These are phyloP conservation scores for Epithemia pelagica DNA, from an alignment of 108 stramenopile genomes.

Conservation along the genomic window DNA sequence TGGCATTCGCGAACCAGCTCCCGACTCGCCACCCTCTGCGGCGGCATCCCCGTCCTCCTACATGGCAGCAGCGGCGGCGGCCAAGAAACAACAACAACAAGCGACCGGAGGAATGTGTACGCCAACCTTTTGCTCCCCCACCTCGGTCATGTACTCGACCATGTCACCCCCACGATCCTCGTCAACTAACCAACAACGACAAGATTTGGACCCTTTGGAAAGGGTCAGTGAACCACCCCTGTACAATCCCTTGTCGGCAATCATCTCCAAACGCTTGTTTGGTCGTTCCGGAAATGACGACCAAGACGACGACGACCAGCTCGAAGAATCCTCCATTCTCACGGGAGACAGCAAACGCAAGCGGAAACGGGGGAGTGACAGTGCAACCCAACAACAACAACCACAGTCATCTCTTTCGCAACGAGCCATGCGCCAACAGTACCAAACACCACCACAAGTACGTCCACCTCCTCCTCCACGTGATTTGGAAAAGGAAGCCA, in stretches of 20 bases:
- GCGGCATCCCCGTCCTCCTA: not conserved
- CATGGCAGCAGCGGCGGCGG: not conserved
- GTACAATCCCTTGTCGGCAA: not conserved
- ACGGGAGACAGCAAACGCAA: too few species aligned
- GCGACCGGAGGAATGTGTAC: not conserved
- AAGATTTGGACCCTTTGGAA: not conserved
- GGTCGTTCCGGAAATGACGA: not conserved
- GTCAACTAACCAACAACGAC: not conserved
- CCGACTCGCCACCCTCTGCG: not conserved
- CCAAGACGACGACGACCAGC: too few species aligned
- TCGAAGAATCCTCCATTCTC: too few species aligned
- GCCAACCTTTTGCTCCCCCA: not conserved
- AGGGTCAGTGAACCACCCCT: not conserved
- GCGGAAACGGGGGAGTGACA: not conserved
- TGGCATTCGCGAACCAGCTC: not conserved
- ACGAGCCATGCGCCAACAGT: not conserved
- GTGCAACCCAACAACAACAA: too few species aligned
- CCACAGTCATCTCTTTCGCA: too few species aligned
- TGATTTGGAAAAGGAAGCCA: not conserved
- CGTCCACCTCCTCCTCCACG: not conserved
- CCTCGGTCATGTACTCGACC: not conserved
- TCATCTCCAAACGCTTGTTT: not conserved
- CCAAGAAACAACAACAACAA: too few species aligned
- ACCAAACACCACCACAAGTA: too few species aligned
- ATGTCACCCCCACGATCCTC: not conserved